These are phyloP conservation scores for Anaeramoeba flamelloides DNA, from an alignment of 78 protist species.

Conservation along the genomic window DNA sequence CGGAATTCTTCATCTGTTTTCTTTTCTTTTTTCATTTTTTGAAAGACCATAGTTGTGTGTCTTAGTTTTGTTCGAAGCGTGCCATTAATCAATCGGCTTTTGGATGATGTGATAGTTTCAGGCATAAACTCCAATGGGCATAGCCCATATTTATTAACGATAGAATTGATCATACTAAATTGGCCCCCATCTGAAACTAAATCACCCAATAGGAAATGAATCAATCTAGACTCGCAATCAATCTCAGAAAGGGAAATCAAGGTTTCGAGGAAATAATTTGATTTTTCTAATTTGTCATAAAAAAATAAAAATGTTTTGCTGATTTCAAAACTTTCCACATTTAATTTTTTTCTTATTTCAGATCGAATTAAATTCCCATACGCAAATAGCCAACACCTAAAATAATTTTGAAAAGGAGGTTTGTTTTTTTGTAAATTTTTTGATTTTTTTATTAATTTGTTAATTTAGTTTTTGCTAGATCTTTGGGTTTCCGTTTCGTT, in stretches of 20 bases:
- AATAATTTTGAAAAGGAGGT: no score
- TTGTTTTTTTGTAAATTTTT: no score
- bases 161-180: background rate
- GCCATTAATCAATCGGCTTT: background rate
- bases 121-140: background rate
- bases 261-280: background rate
- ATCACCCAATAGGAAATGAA: background rate
- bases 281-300: background rate
- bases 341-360: background rate
- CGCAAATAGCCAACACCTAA: background rate
- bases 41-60: background rate
- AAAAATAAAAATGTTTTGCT: background rate
- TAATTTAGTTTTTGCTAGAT: no score
- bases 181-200: background rate
- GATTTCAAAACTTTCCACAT: background rate
- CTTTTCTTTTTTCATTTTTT: background rate
- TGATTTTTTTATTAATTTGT: no score
- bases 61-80: background rate
- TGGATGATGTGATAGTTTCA: background rate
- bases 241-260: background rate
- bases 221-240: background rate
- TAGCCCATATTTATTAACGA: background rate
- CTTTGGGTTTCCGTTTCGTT: no score
- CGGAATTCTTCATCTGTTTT: background rate
- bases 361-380: background rate